phyloP scores from a whole-genome alignment of 805 yeast species.

The Starmera caribaea region DNA sequence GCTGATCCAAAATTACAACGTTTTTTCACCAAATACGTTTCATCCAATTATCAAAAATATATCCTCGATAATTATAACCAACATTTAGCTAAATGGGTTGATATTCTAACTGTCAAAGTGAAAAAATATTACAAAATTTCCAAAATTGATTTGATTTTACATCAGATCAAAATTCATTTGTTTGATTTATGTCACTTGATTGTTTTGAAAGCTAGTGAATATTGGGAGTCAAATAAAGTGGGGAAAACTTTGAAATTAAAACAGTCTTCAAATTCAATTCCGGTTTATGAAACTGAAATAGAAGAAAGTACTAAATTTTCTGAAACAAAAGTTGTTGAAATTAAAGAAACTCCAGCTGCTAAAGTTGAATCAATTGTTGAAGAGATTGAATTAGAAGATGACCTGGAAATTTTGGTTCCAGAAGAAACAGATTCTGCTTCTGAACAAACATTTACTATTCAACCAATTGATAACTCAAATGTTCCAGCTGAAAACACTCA shows the following conservation, averaged over 20 bases:
- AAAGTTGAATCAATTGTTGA: background rate
- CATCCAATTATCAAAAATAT: background rate
- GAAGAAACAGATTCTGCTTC: constrained; percentile 3
- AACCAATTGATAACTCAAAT: constrained; percentile 1
- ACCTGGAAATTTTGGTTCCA: constrained; percentile 1
- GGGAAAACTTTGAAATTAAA: background rate
- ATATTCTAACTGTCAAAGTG: no score
- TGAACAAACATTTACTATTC: constrained; percentile 1
- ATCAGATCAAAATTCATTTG: background rate
- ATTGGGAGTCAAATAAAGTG: background rate
- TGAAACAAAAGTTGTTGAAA: background rate
- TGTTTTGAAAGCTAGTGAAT: background rate
- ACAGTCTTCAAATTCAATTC: no score
- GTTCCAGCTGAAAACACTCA: background rate
- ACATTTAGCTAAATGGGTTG: no score
- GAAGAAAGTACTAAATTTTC: background rate
- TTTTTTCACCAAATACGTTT: background rate
- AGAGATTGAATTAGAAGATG: constrained; percentile 3
- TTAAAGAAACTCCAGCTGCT: background rate
- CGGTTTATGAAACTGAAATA: no score
- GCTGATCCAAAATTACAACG: background rate
- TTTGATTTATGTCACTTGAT: background rate
- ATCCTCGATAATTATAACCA: no score
- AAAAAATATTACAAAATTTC: background rate
- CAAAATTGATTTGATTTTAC: background rate